These are phyloP conservation scores for Pleodorina starrii DNA, from an alignment of 139 green algal species.

Conservation along the genomic window DNA sequence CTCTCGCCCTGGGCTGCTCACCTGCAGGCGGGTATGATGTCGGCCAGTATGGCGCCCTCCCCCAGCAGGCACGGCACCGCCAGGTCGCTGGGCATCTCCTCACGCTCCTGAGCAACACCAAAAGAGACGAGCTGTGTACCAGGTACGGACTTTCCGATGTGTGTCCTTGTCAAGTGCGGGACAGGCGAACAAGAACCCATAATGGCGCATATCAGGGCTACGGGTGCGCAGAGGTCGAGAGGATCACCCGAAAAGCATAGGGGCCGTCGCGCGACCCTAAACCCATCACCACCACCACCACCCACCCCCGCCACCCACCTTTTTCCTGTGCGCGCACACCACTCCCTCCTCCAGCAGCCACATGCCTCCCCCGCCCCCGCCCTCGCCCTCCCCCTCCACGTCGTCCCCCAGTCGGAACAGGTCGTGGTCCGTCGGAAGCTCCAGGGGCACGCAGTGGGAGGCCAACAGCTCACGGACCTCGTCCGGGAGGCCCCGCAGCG, in stretches of 20 bases:
- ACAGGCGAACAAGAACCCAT: no score
- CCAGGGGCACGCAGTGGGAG: background rate
- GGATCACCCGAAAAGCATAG: no score
- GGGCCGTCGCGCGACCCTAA: no score
- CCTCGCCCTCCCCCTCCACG: no score
- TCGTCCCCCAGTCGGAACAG: slow-evolving; percentile 31
- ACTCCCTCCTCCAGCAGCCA: slow-evolving; percentile 34
- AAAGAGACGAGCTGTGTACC: no score
- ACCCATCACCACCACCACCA: no score
- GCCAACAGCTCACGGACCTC: slow-evolving; percentile 37
- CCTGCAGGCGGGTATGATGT: background rate
- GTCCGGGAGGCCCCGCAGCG: background rate
- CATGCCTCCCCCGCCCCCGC: slow-evolving; percentile 16
- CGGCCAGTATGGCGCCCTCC: slow-evolving; percentile 15
- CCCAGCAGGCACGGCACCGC: slow-evolving; percentile 33
- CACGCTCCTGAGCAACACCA: background rate
- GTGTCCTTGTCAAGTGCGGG: no score
- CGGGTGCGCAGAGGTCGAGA: no score
- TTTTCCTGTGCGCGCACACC: background rate
- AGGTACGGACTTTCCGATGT: no score
- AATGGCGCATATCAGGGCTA: no score
- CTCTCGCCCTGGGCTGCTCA: background rate
- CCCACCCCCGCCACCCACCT: no score
- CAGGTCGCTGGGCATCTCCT: background rate
- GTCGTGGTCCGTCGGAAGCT: slow-evolving; percentile 36